phyloP scores from a whole-genome alignment of 1,139 yeast species.

The Suhomyces anneliseae region DNA sequence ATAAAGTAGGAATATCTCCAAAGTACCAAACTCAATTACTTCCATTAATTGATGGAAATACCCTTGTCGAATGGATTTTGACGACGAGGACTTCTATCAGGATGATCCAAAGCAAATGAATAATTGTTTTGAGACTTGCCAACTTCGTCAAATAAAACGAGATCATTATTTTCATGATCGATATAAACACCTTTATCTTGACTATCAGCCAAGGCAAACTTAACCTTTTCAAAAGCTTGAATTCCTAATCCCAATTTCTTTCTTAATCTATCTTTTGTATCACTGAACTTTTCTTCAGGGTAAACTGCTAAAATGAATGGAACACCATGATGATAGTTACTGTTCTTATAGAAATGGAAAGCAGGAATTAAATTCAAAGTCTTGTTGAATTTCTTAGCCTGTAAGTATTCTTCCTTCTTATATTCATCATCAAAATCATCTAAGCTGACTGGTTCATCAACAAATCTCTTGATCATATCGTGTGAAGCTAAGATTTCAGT shows the following conservation, averaged over 20 bases:
- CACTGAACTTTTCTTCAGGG: constrained; percentile 62
- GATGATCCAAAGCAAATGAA: constrained; percentile 78
- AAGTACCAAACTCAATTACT: no score
- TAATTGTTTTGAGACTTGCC: constrained; percentile 36
- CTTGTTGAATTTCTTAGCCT: constrained; percentile 35
- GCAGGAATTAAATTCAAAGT: constrained; percentile 45
- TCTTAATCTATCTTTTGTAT: constrained; percentile 71
- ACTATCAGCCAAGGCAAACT: constrained; percentile 56
- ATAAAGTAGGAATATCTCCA: no score
- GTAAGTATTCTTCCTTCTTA: constrained; percentile 26
- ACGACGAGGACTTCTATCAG: constrained; percentile 63
- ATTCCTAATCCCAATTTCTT: constrained; percentile 70
- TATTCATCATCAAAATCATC: constrained; percentile 27
- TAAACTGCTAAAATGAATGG: constrained; percentile 77
- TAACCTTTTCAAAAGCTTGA: constrained; percentile 74
- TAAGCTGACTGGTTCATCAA: constrained; percentile 19
- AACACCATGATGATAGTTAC: constrained; percentile 74
- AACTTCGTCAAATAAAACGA: constrained; percentile 57
- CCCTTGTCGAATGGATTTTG: constrained; percentile 56
- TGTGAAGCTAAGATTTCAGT: constrained; percentile 39
- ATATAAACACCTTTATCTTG: constrained; percentile 47
- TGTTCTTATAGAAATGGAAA: constrained; percentile 75
- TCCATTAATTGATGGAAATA: constrained; percentile 45
- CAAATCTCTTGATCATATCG: constrained; percentile 37
- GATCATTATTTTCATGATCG: constrained; percentile 50